Evolutionary conservation across 352 stramenopile species (phyloP), one percentile per base, ranked within the genome.

Genomic region (Globisporangium paddicum): DNA sequence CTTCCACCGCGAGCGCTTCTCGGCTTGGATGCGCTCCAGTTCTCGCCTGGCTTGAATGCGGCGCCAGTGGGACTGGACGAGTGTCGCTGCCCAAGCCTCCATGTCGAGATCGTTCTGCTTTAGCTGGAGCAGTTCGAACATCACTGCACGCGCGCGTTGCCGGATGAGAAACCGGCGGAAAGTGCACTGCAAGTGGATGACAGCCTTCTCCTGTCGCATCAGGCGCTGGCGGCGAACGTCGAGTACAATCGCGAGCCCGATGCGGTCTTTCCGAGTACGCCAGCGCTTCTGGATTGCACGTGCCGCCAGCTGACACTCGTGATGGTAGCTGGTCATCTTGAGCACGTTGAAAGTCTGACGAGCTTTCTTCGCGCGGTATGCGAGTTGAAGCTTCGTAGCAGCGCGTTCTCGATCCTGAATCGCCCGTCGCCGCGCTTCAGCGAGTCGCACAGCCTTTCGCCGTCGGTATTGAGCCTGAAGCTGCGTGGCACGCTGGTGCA

Each of bases 1-100:
- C 71, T 98, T 98, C 94, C 94, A 98, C 35, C 89, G 75, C 23
- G 79, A 81, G 19, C 80, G 72, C 41, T 79, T 77, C 2, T 53
- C 56, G 0, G 58, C 62, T 21, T 84, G 72, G 18, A 75, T 67
- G 0, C 63, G 57, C 23, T 65, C 58, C 48, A 86, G 47, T 38
- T 72, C 63, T 32, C 25, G 49, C 25, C 67, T 63, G 0, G 81
- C 83, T 54, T 80, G 55, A 7, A 63, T 46, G 10, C 79, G 66
- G 38, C 83, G 71, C 77, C 76, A 93, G 51, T 89, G 73, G 0
- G 68, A 65, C 52, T 93, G 83, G n/a, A 93, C 77, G 21, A 89
- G 55, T 7, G 78, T 89, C 19, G 72, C 76, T 0, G 81, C 83
- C 81, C 81, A 93, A 14, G 58, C 55, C 25, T 87, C 73, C 75